phyloP scores from a whole-genome alignment of 75 land plant species.

The Ceratopteris richardii region DNA sequence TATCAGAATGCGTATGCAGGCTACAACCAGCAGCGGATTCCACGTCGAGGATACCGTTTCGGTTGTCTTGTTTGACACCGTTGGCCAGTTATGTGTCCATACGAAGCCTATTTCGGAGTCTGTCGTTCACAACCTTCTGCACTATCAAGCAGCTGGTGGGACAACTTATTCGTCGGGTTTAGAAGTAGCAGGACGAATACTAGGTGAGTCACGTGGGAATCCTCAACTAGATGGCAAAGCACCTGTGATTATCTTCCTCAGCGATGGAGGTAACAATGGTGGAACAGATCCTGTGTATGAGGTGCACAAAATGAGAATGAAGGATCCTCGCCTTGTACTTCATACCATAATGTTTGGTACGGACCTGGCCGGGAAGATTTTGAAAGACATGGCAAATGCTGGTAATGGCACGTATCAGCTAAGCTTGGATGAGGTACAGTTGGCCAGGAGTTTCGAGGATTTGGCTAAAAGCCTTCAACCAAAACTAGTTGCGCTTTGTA shows the following conservation, averaged over 20 bases:
- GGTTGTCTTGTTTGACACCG: slow-evolving; percentile 15
- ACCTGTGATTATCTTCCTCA: slow-evolving; percentile 13
- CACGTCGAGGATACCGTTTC: slow-evolving; percentile 9
- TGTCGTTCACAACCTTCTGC: slow-evolving; percentile 16
- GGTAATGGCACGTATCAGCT: slow-evolving; percentile 24
- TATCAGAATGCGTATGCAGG: slow-evolving; percentile 1
- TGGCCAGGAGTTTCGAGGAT: slow-evolving; percentile 13
- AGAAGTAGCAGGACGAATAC: background rate
- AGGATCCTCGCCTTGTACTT: slow-evolving; percentile 10
- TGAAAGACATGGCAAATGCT: slow-evolving; percentile 18
- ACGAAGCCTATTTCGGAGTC: slow-evolving; percentile 5
- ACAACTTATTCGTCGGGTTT: slow-evolving; percentile 16
- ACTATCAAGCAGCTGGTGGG: slow-evolving; percentile 2
- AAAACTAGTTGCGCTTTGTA: slow-evolving; percentile 14
- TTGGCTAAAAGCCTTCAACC: slow-evolving; percentile 20
- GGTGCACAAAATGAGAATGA: slow-evolving; percentile 10
- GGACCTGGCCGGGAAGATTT: slow-evolving; percentile 8
- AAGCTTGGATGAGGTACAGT: slow-evolving; percentile 28
- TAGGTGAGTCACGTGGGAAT: slow-evolving; percentile 2
- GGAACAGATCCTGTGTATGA: slow-evolving; percentile 12
- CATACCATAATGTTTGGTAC: slow-evolving; percentile 32
- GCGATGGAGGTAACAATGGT: slow-evolving; percentile 23
- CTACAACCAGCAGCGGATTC: background rate
- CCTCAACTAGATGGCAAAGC: slow-evolving; percentile 8
- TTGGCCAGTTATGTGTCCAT: background rate